Percentiles rank a stretch among this genome's conserved stretches.
Conservation (phyloP, 176 grass and related monocot genomes). For the Oryza longistaminata region DNA sequence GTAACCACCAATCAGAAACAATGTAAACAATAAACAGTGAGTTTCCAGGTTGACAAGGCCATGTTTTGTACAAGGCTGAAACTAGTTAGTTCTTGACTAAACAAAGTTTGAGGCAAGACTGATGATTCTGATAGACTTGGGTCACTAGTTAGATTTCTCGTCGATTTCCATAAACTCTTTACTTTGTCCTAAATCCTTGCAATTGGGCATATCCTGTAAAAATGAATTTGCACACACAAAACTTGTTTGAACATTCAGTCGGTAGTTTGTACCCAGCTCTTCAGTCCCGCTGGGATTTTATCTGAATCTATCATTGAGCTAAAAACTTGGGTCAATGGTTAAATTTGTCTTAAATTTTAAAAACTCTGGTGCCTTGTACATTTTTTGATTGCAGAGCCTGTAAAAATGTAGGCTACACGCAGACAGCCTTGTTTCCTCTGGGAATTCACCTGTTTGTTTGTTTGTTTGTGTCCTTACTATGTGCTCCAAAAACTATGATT, state of each 20-base stretch:
- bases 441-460: background rate
- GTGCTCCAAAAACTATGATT: slow-evolving; percentile 7
- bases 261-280: background rate
- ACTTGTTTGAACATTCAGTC: background rate
- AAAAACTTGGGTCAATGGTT: background rate
- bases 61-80: background rate
- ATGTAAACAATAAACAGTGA: slow-evolving; percentile 21
- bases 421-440: background rate
- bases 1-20: slow-evolving; percentile 12
- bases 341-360: background rate
- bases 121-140: background rate
- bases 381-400: background rate
- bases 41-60: slow-evolving; percentile 6
- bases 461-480: background rate
- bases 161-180: background rate
- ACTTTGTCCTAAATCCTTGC: background rate
- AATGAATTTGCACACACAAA: background rate
- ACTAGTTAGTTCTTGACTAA: background rate
- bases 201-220: background rate
- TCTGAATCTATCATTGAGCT: background rate
- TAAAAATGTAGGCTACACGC: background rate
- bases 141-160: background rate
- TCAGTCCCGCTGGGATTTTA: background rate
- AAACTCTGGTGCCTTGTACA: background rate
- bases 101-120: background rate